Conservation (phyloP, 305 asterid species). For the Fraxinus floribunda region DNA sequence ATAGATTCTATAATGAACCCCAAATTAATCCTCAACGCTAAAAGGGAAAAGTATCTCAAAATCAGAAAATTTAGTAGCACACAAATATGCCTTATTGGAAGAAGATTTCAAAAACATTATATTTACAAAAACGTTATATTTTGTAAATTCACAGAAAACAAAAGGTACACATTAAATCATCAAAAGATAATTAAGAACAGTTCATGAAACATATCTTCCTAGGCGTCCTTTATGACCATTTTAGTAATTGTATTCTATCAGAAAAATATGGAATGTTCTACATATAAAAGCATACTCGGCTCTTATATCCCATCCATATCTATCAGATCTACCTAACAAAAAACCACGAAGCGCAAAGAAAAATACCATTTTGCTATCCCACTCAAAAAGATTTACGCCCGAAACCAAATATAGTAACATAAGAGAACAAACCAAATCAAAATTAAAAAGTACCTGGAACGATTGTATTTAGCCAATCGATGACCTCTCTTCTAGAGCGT, state of each 20-base stretch:
- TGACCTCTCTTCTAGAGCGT: conserved; percentile 65
- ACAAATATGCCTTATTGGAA: not conserved
- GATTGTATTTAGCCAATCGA: conserved; percentile 66
- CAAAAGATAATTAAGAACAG: not conserved
- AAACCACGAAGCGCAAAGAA: not conserved
- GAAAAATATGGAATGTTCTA: no score
- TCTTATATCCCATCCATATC: not conserved
- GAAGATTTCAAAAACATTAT: not conserved
- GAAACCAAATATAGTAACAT: not conserved
- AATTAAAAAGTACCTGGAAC: conserved; percentile 45
- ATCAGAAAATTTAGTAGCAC: no score
- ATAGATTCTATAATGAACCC: no score
- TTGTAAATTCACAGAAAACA: not conserved
- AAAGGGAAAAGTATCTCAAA: no score
- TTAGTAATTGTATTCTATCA: no score
- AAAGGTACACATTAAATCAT: not conserved
- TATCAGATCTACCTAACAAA: not conserved
- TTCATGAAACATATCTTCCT: not conserved
- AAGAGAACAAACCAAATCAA: not conserved
- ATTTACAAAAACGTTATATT: no score
- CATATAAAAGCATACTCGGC: no score
- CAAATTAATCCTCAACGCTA: no score
- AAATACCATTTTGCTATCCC: not conserved
- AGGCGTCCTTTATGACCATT: not conserved
- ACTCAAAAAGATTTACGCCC: not conserved